Base-by-base conservation (phyloP, 2,329 filamentous ascomycete genomes). In the Curvularia eragrostidis region DNA sequence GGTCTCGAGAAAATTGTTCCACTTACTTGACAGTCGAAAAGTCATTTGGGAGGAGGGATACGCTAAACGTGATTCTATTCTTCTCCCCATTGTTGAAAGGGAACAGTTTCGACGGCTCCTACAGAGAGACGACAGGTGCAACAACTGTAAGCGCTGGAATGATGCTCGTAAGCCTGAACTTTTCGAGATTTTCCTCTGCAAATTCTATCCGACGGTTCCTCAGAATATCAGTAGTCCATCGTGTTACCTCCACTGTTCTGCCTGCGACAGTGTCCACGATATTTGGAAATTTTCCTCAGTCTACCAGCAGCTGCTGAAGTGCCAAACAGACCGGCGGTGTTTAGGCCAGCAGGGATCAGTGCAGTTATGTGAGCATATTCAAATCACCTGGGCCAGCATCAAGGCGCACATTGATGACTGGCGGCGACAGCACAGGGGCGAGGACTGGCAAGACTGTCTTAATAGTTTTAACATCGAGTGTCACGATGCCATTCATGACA, bases 341-440 rank as follows among this genome's bases (percentile, higher is more conserved):
- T 50, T 63, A 56, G 64, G 59, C 32, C 57, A 66, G 30, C 49
- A 66, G 48, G 64, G 62, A 24, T 50, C 55, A 10, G 62, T 66
- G 44, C 53, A 62, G 41, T 56, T 66, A 26, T 66, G 62, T 56
- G 56, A 55, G 23, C 62, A 66, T 48, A 21, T 63, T 19, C 43
- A 58, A 34, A 66, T 66, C 46, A 59, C 53, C 48, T 66, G 60
- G 64, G 62, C 59, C 50, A 65, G 43, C n/a, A 59, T 66, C 34
- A 60, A 62, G 48, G 48, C 55, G 47, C 56, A 65, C 51, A 59
- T 65, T 30, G 59, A 65, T 32, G 43, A 56, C 36, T 65, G 59
- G 55, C 52, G 57, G 47, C 58, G 59, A 32, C 32, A 28, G 23
- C 8, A 51, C 38, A 23, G 50, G 46, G 21, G 30, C 54, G 54